Conservation (phyloP, 495 filamentous ascomycete species). For the Rostrohypoxylon terebratum region DNA sequence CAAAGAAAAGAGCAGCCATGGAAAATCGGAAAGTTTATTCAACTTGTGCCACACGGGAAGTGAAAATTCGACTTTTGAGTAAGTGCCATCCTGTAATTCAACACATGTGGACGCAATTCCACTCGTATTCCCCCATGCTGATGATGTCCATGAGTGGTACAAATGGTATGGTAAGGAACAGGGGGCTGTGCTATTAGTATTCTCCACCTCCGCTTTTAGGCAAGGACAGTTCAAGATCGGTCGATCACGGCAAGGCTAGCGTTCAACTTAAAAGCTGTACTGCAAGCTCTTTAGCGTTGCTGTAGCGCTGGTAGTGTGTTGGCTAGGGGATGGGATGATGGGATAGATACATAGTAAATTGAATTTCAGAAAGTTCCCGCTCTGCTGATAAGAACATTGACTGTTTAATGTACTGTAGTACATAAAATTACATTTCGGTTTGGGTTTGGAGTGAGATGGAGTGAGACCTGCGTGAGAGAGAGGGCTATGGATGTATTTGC, state of each 20-base stretch:
- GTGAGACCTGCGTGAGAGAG: not conserved
- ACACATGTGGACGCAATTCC: constrained; percentile 35
- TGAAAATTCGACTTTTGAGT: not conserved
- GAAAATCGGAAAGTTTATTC: constrained; percentile 7
- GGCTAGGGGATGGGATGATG: constrained; percentile 32
- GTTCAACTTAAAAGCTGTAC: constrained; percentile 14
- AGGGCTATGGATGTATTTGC: constrained; percentile 22
- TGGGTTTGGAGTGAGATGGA: not conserved
- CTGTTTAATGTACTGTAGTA: too few species aligned
- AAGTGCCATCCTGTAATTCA: constrained; percentile 14
- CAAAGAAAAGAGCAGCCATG: not conserved
- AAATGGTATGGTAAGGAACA: constrained; percentile 1
- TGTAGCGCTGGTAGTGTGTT: constrained; percentile 18
- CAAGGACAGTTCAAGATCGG: constrained; percentile 40
- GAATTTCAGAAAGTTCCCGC: constrained; percentile 27
- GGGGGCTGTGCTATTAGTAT: constrained; percentile 31
- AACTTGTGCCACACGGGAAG: not conserved
- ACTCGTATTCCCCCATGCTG: constrained; percentile 46
- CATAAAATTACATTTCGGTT: not conserved
- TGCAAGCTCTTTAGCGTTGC: constrained; percentile 33
- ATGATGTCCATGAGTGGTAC: constrained; percentile 25
- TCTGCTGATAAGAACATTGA: constrained; percentile 5
- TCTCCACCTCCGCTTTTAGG: constrained; percentile 44
- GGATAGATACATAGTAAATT: too few species aligned
- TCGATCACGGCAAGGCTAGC: constrained; percentile 38